Conservation (phyloP, 2,329 filamentous ascomycete species). For the Penicillium sp. region DNA sequence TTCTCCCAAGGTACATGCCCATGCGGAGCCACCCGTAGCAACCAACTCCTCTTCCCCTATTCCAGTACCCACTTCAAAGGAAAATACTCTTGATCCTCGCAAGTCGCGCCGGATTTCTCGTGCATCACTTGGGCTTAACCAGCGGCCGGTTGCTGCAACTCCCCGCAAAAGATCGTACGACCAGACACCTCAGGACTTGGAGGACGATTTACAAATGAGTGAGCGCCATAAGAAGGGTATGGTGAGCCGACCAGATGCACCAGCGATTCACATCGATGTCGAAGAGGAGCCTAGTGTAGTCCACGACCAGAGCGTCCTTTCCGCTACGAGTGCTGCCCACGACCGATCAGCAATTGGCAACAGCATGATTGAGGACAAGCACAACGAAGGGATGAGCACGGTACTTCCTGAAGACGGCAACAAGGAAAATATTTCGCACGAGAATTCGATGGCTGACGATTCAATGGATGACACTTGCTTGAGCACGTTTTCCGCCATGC, state of each 20-base stretch:
- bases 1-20: not conserved
- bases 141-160: slow-evolving; percentile 7
- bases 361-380: slow-evolving; percentile 33
- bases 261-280: slow-evolving; percentile 22
- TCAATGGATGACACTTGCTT: slow-evolving; percentile 47
- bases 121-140: slow-evolving; percentile 10
- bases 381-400: slow-evolving; percentile 38
- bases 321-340: slow-evolving; percentile 8
- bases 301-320: slow-evolving; percentile 15
- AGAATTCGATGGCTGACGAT: slow-evolving; percentile 26
- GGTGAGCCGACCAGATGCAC: slow-evolving; percentile 15
- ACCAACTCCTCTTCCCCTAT: slow-evolving; percentile 2
- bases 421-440: slow-evolving; percentile 21
- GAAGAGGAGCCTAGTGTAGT: slow-evolving; percentile 23
- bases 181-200: slow-evolving; percentile 17
- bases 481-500: slow-evolving; percentile 81
- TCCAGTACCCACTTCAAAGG: slow-evolving; percentile 2
- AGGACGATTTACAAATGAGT: slow-evolving; percentile 10
- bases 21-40: not conserved
- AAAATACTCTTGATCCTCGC: slow-evolving; percentile 9
- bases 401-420: slow-evolving; percentile 27
- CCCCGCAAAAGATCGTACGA: slow-evolving; percentile 22
- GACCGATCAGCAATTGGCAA: slow-evolving; percentile 23
- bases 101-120: slow-evolving; percentile 14
- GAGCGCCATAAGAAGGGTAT: slow-evolving; percentile 25